These are phyloP conservation scores for Lepraria neglecta DNA, from an alignment of 495 filamentous ascomycete genomes.

Conservation along the genomic window DNA sequence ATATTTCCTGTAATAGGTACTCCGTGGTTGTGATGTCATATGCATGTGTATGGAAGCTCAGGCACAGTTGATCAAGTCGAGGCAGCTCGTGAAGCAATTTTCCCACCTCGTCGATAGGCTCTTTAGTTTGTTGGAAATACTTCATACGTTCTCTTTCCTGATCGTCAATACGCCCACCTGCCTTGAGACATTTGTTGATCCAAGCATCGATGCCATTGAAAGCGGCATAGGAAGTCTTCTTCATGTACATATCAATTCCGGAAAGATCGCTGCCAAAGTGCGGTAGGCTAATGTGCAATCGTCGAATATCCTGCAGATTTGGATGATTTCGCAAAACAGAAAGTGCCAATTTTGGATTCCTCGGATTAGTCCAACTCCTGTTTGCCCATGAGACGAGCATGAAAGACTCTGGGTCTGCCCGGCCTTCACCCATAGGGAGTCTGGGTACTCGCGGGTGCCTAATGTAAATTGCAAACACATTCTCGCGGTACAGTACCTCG, in stretches of 20 bases:
- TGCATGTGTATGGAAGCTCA: not conserved
- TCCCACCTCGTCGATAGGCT: slow-evolving; percentile 21
- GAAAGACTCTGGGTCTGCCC: slow-evolving; percentile 21
- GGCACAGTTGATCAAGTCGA: slow-evolving; percentile 9
- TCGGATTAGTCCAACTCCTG: slow-evolving; percentile 15
- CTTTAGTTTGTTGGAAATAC: slow-evolving; percentile 15
- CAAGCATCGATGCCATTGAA: slow-evolving; percentile 20
- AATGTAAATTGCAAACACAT: slow-evolving; percentile 19
- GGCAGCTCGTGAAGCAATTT: slow-evolving; percentile 13
- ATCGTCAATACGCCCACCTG: not conserved
- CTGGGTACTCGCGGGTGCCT: slow-evolving; percentile 17
- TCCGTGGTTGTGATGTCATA: slow-evolving; percentile 10
- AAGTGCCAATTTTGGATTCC: slow-evolving; percentile 12
- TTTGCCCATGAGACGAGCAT: slow-evolving; percentile 21
- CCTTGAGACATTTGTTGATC: slow-evolving; percentile 10
- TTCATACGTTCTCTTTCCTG: slow-evolving; percentile 18
- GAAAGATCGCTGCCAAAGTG: slow-evolving; percentile 8
- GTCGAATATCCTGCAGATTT: slow-evolving; percentile 17
- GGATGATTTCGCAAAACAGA: slow-evolving; percentile 14
- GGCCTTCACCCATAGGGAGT: slow-evolving; percentile 20
- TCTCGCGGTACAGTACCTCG: slow-evolving; percentile 15
- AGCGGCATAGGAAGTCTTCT: slow-evolving; percentile 14
- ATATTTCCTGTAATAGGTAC: slow-evolving; percentile 17
- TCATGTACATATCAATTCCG: slow-evolving; percentile 19
- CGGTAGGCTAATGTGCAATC: slow-evolving; percentile 19